Evolutionary conservation across 2,329 filamentous ascomycete genomes (phyloP), one percentile per base, ranked within the genome.

Genomic region (Aureobasidium zeae): DNA sequence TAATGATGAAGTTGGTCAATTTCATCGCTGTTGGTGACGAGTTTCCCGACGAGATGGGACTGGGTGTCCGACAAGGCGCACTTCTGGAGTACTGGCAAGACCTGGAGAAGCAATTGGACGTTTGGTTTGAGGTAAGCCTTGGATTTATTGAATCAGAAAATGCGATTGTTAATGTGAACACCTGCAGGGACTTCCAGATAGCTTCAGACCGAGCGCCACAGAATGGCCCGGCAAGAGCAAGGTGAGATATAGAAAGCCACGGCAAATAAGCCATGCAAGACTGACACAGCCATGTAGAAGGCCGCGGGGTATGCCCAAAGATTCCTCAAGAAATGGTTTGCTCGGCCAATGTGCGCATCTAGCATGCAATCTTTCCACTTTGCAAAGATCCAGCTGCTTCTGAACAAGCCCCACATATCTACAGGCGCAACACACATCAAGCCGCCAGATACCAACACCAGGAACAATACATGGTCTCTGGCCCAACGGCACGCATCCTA

Each of bases 321-420:
- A 24, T 50, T 55, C 19, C 57, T 67, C 60, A 74, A 79, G 53
- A 68, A 79, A 10, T 82, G 78, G 76, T 80, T 78, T 56, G 70
- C 71, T 41, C 65, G 76, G 0, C 69, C 77, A 0, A 73, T 81
- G 67, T 82, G 77, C 58, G 76, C 74, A 0, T 76, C 77, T 2
- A 76, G 76, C 1, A 81, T 81, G 70, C 76, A 80, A 52, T 71
- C 70, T 47, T 81, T 79, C 50, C 74, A 81, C 52, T 80, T 81
- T 64, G 75, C 74, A 1, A 70, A 74, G 31, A 76, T 81, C 9
- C 67, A 79, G 4, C 57, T 82, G 0, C 66, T 78, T 10, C 68
- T 79, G 49, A 79, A 81, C 52, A 71, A 73, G 46, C 74, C 73
- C 1, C 66, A 71, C 12, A 71, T 79, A 45, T 72, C 70, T 0